Base-by-base conservation (phyloP, 1,139 yeast genomes). In the Geotrichum bryndzae region DNA sequence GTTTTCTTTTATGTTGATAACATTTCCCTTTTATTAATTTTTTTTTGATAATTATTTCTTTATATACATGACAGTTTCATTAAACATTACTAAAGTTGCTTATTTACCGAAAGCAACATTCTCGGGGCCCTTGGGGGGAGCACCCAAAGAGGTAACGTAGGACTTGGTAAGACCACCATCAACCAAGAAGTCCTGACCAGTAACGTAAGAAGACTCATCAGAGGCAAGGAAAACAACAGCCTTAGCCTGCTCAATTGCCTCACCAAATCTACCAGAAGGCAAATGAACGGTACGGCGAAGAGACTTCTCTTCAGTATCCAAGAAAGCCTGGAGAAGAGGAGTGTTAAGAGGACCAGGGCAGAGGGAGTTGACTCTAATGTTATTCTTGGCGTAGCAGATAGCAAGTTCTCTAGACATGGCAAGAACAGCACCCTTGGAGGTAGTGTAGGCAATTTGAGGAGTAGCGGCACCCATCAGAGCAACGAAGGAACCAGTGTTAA, bases 141-240 rank as follows among this genome's bases (percentile, higher is more conserved):
- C 61, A 22, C 66, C 68, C 25, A 68, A 57, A 13, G 72, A 70
- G 31, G 76, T 73, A 23, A 73, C 76, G 52, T 73, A 73, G 45
- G 72, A 64, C 63, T 68, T 66, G 58, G 76, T 72, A 51, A 75
- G 66, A 18, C 96, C 97, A 68, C 97, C 97, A 70, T 90, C 97
- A 61, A 90, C 96, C 67, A 87, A 79, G 68, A 90, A 76, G 74
- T 90, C 90, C 69, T 87, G 84, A 67, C 96, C 97, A 15, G 95
- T 90, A 61, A 95, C 84, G 76, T 86, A 90, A 25, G 90, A 83
- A 52, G 90, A 81, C 27, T 95, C 96, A 58, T 81, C 77, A n/a
- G 91, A 84, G 50, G 95, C 90, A 72, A 90, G 79, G 76, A 88
- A 90, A 63, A 90, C 81, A 67, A 86, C 86, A 29, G 94, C 87